These are phyloP conservation scores for Sonneratia alba DNA, from an alignment of 345 rosid species.

Conservation along the genomic window DNA sequence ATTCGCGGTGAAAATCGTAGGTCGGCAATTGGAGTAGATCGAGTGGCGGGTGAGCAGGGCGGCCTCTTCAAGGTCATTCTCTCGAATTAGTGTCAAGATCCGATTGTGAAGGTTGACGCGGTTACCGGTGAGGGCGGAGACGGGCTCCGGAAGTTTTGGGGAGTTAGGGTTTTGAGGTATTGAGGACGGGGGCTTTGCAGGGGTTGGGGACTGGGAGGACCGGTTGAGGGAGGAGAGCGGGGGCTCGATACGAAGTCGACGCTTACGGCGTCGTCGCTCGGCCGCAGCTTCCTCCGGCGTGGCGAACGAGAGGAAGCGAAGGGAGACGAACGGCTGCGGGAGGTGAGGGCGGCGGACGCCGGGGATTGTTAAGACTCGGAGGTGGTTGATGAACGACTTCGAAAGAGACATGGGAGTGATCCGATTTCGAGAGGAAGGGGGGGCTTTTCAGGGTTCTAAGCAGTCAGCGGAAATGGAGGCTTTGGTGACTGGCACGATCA, in stretches of 20 bases:
- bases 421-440: not conserved
- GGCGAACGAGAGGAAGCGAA: slow-evolving; percentile 56
- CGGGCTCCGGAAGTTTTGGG: slow-evolving; percentile 74
- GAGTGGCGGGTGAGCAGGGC: slow-evolving; percentile 88
- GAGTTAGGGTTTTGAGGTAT: slow-evolving; percentile 63
- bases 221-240: slow-evolving; percentile 61
- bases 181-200: slow-evolving; percentile 38
- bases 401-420: slow-evolving; percentile 40
- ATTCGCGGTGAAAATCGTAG: slow-evolving; percentile 76
- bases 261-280: slow-evolving; percentile 83
- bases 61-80: slow-evolving; percentile 84
- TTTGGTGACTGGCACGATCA: not conserved
- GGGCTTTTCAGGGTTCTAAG: not conserved
- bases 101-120: slow-evolving; percentile 80
- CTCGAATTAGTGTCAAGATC: slow-evolving; percentile 56
- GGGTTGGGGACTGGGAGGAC: slow-evolving; percentile 33
- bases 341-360: slow-evolving; percentile 15
- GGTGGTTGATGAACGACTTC: slow-evolving; percentile 40
- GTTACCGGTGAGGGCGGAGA: slow-evolving; percentile 59
- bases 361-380: slow-evolving; percentile 27
- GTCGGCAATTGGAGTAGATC: slow-evolving; percentile 84
- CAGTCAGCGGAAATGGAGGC: not conserved
- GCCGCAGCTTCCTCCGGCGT: slow-evolving; percentile 87
- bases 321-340: slow-evolving; percentile 11
- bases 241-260: slow-evolving; percentile 77